Conservation (phyloP, 257 asterid species). For the Penstemon eatonii region DNA sequence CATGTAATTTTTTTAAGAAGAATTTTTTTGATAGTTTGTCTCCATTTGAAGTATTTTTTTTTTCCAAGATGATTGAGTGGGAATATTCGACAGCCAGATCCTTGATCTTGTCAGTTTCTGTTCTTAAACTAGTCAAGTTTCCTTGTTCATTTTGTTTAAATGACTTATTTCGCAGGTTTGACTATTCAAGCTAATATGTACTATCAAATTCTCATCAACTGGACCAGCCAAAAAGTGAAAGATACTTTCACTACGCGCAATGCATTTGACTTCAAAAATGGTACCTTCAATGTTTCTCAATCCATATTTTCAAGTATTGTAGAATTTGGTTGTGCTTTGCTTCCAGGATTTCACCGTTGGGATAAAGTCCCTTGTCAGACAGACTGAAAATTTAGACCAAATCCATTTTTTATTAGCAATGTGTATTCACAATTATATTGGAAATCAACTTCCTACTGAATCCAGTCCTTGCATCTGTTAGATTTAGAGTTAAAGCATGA, state of each 20-base stretch:
- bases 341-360: no score
- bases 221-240: slow-evolving; percentile 99
- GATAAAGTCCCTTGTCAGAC: no score
- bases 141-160: background rate
- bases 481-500: no score
- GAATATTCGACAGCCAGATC: background rate
- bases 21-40: no score
- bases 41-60: no score
- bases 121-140: background rate
- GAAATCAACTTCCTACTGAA: no score
- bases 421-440: no score
- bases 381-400: no score
- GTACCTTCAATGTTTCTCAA: slow-evolving; percentile 37
- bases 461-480: no score
- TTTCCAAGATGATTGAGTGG: slow-evolving; percentile 3
- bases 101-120: slow-evolving; percentile 6
- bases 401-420: no score
- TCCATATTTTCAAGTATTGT: slow-evolving; percentile 7
- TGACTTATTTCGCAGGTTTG: slow-evolving; percentile 61
- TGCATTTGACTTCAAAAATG: slow-evolving; percentile 83
- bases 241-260: slow-evolving; percentile 72
- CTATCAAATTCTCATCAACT: slow-evolving; percentile 73
- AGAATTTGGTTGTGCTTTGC: background rate
- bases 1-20: background rate
- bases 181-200: slow-evolving; percentile 86